Percentiles rank a stretch among this genome's conserved stretches.
phyloP scores from a whole-genome alignment of 1,284 basidiomycete species.

The Marasmius tenuissimus region DNA sequence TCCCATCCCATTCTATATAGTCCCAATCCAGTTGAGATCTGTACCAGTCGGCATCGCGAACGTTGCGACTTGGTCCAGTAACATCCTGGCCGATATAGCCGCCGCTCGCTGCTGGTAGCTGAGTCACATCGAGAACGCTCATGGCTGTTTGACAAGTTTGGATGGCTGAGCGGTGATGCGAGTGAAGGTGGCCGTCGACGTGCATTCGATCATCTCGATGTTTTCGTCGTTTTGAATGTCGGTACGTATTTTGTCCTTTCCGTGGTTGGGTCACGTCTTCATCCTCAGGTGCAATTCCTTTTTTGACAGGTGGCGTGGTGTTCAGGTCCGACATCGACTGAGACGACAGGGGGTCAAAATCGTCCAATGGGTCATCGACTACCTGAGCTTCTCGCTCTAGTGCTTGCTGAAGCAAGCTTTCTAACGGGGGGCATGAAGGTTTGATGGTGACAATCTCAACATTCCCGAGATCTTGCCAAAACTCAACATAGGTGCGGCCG shows the following conservation, averaged over 20 bases:
- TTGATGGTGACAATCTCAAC: not conserved
- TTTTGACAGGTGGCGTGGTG: not conserved
- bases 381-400: not conserved
- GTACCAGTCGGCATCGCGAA: not conserved
- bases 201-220: not conserved
- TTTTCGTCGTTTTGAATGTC: not conserved
- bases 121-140: not conserved
- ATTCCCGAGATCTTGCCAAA: no score
- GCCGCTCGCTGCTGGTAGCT: not conserved
- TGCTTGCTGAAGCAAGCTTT: not conserved
- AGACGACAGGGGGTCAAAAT: not conserved
- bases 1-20: not conserved
- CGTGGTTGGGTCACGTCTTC: not conserved
- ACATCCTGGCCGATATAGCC: not conserved
- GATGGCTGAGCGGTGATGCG: not conserved
- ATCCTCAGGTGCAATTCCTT: not conserved
- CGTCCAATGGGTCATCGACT: not conserved
- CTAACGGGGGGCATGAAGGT: not conserved
- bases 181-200: not conserved
- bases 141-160: not conserved
- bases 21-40: not conserved
- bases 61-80: not conserved
- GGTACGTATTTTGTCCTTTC: not conserved
- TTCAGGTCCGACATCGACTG: not conserved
- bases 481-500: no score